Evolutionary conservation across 129 eudicot species (phyloP), one percentile per base, ranked within the genome.

Genomic region (Flaveria robusta): DNA sequence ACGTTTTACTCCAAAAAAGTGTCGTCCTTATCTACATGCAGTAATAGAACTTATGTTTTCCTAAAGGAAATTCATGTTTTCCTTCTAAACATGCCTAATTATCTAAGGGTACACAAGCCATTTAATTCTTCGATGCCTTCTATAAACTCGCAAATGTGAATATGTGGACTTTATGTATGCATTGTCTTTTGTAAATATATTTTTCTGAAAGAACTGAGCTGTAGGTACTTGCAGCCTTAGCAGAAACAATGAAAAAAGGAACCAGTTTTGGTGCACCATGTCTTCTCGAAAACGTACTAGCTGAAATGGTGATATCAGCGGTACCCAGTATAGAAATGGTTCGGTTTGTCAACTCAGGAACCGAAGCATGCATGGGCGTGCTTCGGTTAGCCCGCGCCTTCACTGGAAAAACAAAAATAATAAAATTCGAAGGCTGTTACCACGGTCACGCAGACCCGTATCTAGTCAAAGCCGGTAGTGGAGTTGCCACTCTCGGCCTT

Each of bases 181-280:
- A 59, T 59, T 23, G 4, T 59, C 16, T 24, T 59, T 24, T 59
- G 37, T 59, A 23, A 4, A 59, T 11, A 12, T 23, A 59, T 24
- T 23, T 59, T 23, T 12, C 66, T 59, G 37, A 59, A 59, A 59
- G 18, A 59, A 59, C n/a, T 24, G 66, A 20, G 46, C 60, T 65
- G 49, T 85, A 94, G 97, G 97, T 89, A 43, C 87, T 91, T 29
- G 93, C 93, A 76, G 97, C 97, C 71, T 83, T 91, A 86, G 87
- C 84, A 7, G 97, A 94, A 77, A 91, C 99, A 79, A 94, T 94
- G 99, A 91, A 94, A 77, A 94, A 94, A 68, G 99, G 99, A 71
- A 94, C 99, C 49, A 94, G 99, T 85, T 94, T 94, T 23, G 97
- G 98, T 27, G 98, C 97, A n/a, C 98, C 98, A 2, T 88, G 98